Evolutionary conservation across 106 monocot species (phyloP).

Genomic region (Gastrodia elata): DNA sequence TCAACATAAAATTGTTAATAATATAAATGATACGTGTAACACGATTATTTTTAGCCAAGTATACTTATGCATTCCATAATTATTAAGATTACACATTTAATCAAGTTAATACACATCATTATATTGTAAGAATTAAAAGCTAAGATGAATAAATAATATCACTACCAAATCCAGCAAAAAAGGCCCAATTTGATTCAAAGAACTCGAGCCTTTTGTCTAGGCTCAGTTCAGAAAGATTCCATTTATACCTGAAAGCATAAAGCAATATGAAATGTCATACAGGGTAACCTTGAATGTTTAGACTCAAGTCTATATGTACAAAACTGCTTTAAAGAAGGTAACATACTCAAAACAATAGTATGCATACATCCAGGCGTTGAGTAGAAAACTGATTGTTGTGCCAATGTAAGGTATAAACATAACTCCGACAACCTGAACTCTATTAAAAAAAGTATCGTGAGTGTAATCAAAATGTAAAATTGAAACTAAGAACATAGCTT

Average conservation of each 20-base stretch:
- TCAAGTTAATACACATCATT: neutral
- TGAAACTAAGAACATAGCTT: conserved; percentile 1
- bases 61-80: neutral
- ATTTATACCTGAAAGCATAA: conserved; percentile 70
- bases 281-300: neutral
- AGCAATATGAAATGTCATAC: neutral
- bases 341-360: conserved; percentile 98
- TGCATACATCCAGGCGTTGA: conserved; percentile 93
- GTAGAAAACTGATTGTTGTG: conserved; percentile 70
- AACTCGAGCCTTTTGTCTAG: conserved; percentile 77
- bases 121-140: neutral
- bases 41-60: neutral
- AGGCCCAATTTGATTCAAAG: conserved; percentile 97
- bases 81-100: neutral
- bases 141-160: neutral
- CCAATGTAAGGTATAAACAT: conserved; percentile 78
- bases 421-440: conserved; percentile 62
- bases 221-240: conserved; percentile 75
- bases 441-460: neutral
- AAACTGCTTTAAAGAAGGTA: neutral
- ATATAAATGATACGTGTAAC: neutral
- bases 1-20: conserved; percentile 7
- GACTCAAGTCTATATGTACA: neutral
- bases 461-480: conserved; percentile 1
- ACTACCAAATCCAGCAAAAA: conserved; percentile 96